Evolutionary conservation across 495 filamentous ascomycete genomes (phyloP).

Genomic region (Elaphomyces granulatus): DNA sequence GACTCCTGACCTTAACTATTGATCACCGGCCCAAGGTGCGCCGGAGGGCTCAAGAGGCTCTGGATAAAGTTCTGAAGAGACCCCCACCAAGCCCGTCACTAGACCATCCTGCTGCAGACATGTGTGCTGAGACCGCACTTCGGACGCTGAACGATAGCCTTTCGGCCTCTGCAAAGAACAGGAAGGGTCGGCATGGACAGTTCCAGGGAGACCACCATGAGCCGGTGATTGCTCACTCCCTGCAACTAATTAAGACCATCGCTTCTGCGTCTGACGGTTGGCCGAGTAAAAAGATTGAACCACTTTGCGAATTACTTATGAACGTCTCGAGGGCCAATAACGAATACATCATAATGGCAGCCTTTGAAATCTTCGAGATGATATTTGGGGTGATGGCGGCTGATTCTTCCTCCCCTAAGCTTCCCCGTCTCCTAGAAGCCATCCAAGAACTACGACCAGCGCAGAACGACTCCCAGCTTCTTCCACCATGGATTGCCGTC

Average conservation of each 20-base stretch:
- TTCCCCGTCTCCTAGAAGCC: constrained; percentile 72
- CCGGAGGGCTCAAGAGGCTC: constrained; percentile 82
- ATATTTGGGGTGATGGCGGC: constrained; percentile 85
- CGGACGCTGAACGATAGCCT: constrained; percentile 58
- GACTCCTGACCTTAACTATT: constrained; percentile 66
- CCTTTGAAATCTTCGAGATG: constrained; percentile 93
- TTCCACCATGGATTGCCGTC: constrained; percentile 94
- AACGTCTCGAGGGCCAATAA: constrained; percentile 76
- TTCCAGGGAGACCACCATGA: constrained; percentile 46
- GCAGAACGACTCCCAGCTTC: constrained; percentile 76
- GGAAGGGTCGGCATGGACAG: constrained; percentile 39
- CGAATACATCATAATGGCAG: constrained; percentile 87
- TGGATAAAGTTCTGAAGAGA: constrained; percentile 65
- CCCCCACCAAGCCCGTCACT: constrained; percentile 79
- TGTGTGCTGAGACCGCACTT: constrained; percentile 86
- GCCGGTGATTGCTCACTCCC: constrained; percentile 72
- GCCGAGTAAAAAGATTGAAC: constrained; percentile 93
- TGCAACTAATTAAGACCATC: constrained; percentile 82
- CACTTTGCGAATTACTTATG: constrained; percentile 76
- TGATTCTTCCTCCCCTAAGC: constrained; percentile 71
- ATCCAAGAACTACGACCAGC: constrained; percentile 83
- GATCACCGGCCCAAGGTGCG: constrained; percentile 90
- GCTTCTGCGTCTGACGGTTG: constrained; percentile 78
- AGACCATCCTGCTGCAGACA: constrained; percentile 86
- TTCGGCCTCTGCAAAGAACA: constrained; percentile 45